Evolutionary conservation across 2,329 filamentous ascomycete species (phyloP), one percentile per base, ranked within the genome.

Genomic region (Lasiodiplodia sp.): DNA sequence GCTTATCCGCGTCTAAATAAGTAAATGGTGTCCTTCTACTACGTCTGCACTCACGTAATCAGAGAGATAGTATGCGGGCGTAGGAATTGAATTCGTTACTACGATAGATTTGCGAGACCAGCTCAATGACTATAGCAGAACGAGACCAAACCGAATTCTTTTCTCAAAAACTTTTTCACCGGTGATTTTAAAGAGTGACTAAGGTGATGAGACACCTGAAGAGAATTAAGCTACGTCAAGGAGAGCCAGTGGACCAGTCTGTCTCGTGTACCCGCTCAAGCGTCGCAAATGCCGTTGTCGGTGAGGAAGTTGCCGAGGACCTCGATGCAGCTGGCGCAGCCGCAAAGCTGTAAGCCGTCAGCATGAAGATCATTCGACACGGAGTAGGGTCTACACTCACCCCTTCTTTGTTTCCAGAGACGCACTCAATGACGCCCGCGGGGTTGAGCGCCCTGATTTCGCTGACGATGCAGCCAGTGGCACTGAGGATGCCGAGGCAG

Each of bases 401-500:
- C 21, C 28, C 6, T 10, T 44, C 28, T 7, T 21, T n/a, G 11
- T 38, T 12, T 10, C 38, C 57, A 11, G 38, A 16, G 25, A 49
- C 38, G 44, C 57, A 62, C 38, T 28, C 57, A 8, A 62, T 21
- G 14, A 62, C 38, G 3, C 16, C 38, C 21, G 21, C 6, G 23
- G 23, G 18, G 16, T 16, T 12, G 12, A 8, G 18, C 12, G n/a
- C 11, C 6, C 14, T 4, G 23, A 62, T 31, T 5, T 23, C 37
- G 11, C 18, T 14, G 6, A 21, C 57, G 21, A 62, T 62, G 38
- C 57, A 62, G 4, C 37, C 57, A 25, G 57, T 38, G n/a, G 37
- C n/a, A 2, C 37, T 38, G 4, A 62, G 7, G 4, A 47, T 21
- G 11, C 37, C n/a, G 18, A 94, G 34, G 88, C 82, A 56, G 94